Evolutionary conservation across 2,329 filamentous ascomycete genomes (phyloP).

Genomic region (Plectosphaerella cucumerina): DNA sequence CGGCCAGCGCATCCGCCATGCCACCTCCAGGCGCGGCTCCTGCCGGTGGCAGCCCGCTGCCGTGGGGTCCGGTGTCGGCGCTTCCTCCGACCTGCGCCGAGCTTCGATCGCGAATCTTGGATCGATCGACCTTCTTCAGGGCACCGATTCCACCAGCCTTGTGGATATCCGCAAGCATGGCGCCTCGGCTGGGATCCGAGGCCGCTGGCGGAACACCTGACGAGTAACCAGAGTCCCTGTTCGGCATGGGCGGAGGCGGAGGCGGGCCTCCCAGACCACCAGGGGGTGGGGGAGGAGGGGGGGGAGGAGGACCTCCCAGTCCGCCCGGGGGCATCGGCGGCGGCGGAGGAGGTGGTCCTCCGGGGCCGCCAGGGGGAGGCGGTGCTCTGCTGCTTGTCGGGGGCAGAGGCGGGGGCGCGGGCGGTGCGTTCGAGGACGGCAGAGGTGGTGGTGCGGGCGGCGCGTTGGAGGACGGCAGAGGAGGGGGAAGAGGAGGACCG

Average conservation of each 20-base stretch:
- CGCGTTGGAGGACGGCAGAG: conserved; percentile 22
- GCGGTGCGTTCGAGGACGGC: conserved; percentile 23
- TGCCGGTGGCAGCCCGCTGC: conserved; percentile 47
- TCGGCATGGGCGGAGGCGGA: conserved; percentile 52
- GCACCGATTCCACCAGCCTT: conserved; percentile 61
- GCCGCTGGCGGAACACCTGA: conserved; percentile 46
- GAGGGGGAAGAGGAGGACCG: conserved; percentile 32
- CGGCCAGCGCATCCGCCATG: conserved; percentile 79
- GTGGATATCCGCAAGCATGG: conserved; percentile 68
- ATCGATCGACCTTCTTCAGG: conserved; percentile 71
- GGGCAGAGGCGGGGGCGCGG: conserved; percentile 33
- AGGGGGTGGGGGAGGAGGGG: conserved; percentile 29
- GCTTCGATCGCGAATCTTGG: conserved; percentile 69
- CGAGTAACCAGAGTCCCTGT: conserved; percentile 53
- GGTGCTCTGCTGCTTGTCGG: conserved; percentile 25
- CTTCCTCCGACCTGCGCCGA: conserved; percentile 47
- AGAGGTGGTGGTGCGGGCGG: conserved; percentile 30
- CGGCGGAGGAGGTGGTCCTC: conserved; percentile 19
- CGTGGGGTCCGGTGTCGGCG: conserved; percentile 44
- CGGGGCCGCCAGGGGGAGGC: conserved; percentile 29
- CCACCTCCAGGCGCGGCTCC: conserved; percentile 54
- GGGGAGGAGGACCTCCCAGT: conserved; percentile 28
- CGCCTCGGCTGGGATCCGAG: conserved; percentile 46
- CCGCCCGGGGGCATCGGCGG: conserved; percentile 35
- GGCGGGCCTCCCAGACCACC: conserved; percentile 34